Evolutionary conservation across 768 basidiomycete species (phyloP), one percentile per base, ranked within the genome.

Genomic region (Suillus bovinus): DNA sequence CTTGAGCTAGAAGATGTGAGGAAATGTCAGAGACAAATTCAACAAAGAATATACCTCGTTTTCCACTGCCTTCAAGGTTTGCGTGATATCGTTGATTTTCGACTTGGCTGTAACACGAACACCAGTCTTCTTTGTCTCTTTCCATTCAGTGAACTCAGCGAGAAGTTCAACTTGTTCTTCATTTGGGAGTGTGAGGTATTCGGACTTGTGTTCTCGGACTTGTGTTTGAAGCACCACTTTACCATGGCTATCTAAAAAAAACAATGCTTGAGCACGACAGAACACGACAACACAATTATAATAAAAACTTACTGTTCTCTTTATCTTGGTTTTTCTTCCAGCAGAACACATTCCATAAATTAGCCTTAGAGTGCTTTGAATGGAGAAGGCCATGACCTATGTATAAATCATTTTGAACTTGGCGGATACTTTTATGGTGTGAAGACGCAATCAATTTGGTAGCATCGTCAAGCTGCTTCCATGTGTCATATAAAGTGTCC

Each of bases 301-400:
- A 42, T 47, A 42, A 34, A 29, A 22, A 53, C 59, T 60, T 60
- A 60, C 59, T 1, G n/a, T 50, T 49, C 14, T 27, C 14, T 16
- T 27, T 49, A 16, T 57, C 17, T 47, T 50, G 34, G 24, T 57
- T 55, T 41, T 61, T 61, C 53, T 64, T 64, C 63, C 53, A 64
- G 41, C 52, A 64, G 60, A 64, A 64, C 11, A 10, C 9, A 17
- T 64, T 64, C 60, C 63, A 64, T n/a, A 24, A 36, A 41, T 47
- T 61, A 4, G 29, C 17, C 54, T 57, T 61, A 36, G 58, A 41
- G 29, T 1, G 9, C 60, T 44, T 64, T 27, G 34, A 54, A 29
- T 2, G 22, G 33, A 41, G 50, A 11, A 60, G 29, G 4, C n/a
- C 47, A 24, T 10, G 17, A 22, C 59, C 50, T 27, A 63, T 50